Evolutionary conservation across 176 grass and related monocot species (phyloP).

Genomic region (Carex parvula): DNA sequence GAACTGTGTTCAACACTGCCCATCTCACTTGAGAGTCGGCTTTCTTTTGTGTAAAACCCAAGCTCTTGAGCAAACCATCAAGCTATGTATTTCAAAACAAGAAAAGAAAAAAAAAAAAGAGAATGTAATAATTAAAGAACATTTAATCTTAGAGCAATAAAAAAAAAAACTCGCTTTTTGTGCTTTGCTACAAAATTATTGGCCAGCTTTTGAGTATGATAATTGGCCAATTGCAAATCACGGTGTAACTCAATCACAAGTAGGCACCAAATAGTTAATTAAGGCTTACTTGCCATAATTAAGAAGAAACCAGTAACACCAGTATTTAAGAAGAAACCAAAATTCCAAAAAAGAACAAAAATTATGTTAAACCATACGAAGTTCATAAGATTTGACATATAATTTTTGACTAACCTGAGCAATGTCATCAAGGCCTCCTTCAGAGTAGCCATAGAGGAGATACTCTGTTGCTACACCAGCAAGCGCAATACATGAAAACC

Average conservation of each 20-base stretch:
- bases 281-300: neutral
- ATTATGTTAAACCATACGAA: neutral
- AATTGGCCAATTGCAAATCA: neutral
- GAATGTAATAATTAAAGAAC: neutral
- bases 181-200: neutral
- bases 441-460: slow-evolving; percentile 63
- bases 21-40: slow-evolving; percentile 42
- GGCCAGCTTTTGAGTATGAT: neutral
- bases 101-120: neutral
- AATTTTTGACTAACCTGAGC: slow-evolving; percentile 36
- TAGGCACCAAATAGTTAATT: neutral
- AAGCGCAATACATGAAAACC: slow-evolving; percentile 75
- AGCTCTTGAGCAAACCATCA: slow-evolving; percentile 39
- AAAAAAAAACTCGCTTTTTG: neutral
- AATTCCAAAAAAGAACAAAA: neutral
- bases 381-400: neutral
- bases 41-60: slow-evolving; percentile 48
- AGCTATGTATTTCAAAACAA: slow-evolving; percentile 26
- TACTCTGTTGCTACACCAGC: slow-evolving; percentile 74
- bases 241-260: neutral
- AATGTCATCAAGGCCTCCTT: slow-evolving; percentile 70
- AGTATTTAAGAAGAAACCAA: neutral
- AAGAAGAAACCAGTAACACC: neutral
- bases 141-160: neutral
- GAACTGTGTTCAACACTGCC: slow-evolving; percentile 43